These are phyloP conservation scores for Tremellales sp. DNA, from an alignment of 1,284 basidiomycete species.

Conservation along the genomic window DNA sequence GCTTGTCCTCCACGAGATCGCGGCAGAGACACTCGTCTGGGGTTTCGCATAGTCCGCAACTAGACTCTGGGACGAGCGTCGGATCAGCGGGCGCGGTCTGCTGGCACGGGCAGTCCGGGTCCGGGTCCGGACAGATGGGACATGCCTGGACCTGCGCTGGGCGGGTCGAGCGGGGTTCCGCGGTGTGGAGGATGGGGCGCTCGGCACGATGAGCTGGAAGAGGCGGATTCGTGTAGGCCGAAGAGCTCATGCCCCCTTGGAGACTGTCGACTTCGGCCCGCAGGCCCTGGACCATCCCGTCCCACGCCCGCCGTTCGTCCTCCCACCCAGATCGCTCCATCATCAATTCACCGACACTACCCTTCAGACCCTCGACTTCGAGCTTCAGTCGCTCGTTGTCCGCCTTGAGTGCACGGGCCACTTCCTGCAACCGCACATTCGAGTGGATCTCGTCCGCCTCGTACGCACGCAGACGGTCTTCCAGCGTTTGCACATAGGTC, in stretches of 20 bases:
- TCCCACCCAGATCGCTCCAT: no score
- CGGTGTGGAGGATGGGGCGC: neutral
- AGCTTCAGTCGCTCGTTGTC: constrained; percentile 59
- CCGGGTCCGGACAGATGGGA: constrained; percentile 46
- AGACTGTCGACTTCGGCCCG: neutral
- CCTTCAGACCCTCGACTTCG: constrained; percentile 57
- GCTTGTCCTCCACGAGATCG: constrained; percentile 17
- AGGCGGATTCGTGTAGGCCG: no score
- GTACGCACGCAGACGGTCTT: constrained; percentile 77
- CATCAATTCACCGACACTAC: constrained; percentile 61
- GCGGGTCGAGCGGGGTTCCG: neutral
- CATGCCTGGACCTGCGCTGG: constrained; percentile 19
- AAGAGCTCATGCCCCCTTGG: no score
- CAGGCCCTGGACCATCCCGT: neutral
- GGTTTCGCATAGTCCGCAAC: constrained; percentile 40
- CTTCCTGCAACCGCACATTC: constrained; percentile 76
- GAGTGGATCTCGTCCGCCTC: constrained; percentile 87
- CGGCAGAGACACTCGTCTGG: constrained; percentile 40
- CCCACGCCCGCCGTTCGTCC: constrained; percentile 14
- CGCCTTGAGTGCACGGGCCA: constrained; percentile 80
- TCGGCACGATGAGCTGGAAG: no score
- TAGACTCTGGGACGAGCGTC: constrained; percentile 4
- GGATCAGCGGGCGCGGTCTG: constrained; percentile 11
- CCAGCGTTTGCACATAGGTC: constrained; percentile 81
- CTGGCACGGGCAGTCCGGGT: constrained; percentile 47